Evolutionary conservation across 2,329 filamentous ascomycete genomes (phyloP).

Genomic region (Camptophora hylomeconis): DNA sequence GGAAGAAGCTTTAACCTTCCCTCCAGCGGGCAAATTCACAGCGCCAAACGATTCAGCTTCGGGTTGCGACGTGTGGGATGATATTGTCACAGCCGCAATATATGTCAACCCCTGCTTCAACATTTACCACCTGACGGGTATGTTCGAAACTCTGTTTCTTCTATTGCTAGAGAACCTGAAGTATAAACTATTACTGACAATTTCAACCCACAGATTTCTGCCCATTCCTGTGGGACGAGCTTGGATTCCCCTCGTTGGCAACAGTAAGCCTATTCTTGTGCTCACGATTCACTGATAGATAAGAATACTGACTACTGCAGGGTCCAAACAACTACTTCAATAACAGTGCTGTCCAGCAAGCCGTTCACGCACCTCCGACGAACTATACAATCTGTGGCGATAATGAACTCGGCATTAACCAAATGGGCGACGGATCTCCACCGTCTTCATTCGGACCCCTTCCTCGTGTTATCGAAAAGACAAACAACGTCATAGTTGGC

Average conservation of each 20-base stretch:
- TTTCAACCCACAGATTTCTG: too few relatives aligned
- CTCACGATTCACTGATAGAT: slow-evolving; percentile 25
- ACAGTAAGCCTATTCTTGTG: not conserved
- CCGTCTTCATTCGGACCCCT: slow-evolving; percentile 15
- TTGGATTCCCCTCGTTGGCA: slow-evolving; percentile 43
- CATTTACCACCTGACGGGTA: slow-evolving; percentile 58
- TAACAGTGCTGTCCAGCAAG: slow-evolving; percentile 37
- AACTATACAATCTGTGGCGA: slow-evolving; percentile 29
- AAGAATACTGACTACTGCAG: slow-evolving; percentile 45
- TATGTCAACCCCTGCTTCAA: slow-evolving; percentile 66
- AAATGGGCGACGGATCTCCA: slow-evolving; percentile 37
- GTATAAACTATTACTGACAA: too few relatives aligned
- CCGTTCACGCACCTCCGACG: slow-evolving; percentile 34
- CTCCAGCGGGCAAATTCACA: slow-evolving; percentile 44
- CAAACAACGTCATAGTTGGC: slow-evolving; percentile 39
- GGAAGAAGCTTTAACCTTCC: slow-evolving; percentile 46
- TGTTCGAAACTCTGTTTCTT: too few relatives aligned
- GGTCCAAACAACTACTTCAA: slow-evolving; percentile 48
- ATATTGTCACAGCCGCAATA: slow-evolving; percentile 41
- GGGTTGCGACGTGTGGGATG: slow-evolving; percentile 46
- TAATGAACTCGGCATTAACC: slow-evolving; percentile 24
- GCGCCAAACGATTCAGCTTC: slow-evolving; percentile 28
- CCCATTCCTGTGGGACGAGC: slow-evolving; percentile 54
- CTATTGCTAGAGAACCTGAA: too few relatives aligned
- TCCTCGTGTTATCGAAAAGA: slow-evolving; percentile 34